Evolutionary conservation across 2,329 filamentous ascomycete species (phyloP), one percentile per base, ranked within the genome.

Genomic region (Colletotrichum navitas): DNA sequence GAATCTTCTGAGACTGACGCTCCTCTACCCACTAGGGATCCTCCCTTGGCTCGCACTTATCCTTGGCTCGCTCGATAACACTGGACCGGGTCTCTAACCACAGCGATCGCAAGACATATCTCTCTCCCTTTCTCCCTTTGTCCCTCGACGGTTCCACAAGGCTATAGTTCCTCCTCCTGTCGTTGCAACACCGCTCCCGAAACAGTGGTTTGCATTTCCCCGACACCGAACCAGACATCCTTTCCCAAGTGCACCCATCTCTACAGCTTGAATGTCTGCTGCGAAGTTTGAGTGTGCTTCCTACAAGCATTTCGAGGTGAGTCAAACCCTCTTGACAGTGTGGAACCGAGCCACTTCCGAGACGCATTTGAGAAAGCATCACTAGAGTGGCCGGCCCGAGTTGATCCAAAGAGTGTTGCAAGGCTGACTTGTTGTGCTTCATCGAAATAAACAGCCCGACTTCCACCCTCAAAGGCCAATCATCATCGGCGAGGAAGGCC

Each of bases 241-340:
- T 69, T 64, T 63, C 68, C 73, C 73, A 71, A 65, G 60, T 74
- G 52, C 61, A 64, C 68, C 73, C 65, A 68, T 61, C 49, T 68
- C 71, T 45, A 81, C 81, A 83, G 83, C 82, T 87, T 88, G 81
- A 80, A 89, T 89, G 88, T 89, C 87, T 85, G 79, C 84, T 80
- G 80, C 82, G 79, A 89, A 88, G 83, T 87, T 87, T 79, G 85
- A 86, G 77, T 86, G 85, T 78, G 82, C 85, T 77, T 80, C 85
- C 75, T 89, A 88, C 81, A 88, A 88, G 83, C 83, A 87, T 80
- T 89, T 86, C 79, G 86, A 89, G 83, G 87, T 89, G 79, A 87
- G 88, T 87, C 80, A 75, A 60, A 41, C 47, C 14, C 47, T 71
- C 41, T 43, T 16, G 45, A 58, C 59, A 45, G 49, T n/a, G 32